These are phyloP conservation scores for Acanthamoeba sp. DNA, from an alignment of 208 protist genomes.

Conservation along the genomic window DNA sequence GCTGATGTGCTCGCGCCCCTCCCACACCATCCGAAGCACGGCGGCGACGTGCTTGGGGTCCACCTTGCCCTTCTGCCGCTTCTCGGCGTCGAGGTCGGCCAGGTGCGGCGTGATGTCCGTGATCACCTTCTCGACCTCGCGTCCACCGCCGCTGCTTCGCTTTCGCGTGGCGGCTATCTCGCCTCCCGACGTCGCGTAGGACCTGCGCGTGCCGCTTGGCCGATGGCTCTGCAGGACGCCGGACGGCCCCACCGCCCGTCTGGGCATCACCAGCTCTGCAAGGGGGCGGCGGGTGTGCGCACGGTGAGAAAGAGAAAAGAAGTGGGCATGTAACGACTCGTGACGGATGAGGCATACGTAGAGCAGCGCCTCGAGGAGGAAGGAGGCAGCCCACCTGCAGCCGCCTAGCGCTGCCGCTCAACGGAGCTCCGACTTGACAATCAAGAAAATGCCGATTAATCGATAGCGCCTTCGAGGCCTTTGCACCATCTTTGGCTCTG, in stretches of 20 bases:
- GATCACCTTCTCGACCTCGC: constrained; percentile 55
- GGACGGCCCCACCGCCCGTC: no score
- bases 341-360: no score
- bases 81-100: constrained; percentile 39
- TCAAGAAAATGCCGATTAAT: not conserved
- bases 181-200: not conserved
- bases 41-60: constrained; percentile 43
- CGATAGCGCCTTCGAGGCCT: no score
- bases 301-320: not conserved
- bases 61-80: not conserved
- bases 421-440: not conserved
- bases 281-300: no score
- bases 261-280: not conserved
- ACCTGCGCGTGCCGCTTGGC: not conserved
- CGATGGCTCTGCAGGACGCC: no score
- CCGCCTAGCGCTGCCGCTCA: no score
- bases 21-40: constrained; percentile 34
- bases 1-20: constrained; percentile 30
- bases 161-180: not conserved
- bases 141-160: not conserved
- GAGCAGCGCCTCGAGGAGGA: not conserved
- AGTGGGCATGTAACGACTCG: not conserved
- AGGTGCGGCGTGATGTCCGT: constrained; percentile 37
- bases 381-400: not conserved
- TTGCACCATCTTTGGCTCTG: no score